Base-by-base conservation (phyloP, 495 filamentous ascomycete species). In the Pyrenula massariospora region DNA sequence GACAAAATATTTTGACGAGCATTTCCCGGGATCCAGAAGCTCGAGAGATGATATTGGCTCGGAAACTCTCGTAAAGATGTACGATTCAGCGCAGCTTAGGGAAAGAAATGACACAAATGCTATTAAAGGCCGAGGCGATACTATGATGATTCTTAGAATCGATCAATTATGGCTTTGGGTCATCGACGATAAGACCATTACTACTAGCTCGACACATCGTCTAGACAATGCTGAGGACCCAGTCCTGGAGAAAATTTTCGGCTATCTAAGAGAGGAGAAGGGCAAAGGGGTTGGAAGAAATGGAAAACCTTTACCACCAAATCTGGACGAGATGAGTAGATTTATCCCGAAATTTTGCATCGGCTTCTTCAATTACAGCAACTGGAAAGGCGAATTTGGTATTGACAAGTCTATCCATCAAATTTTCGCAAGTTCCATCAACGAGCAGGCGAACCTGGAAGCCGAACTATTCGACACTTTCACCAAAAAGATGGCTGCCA, bases 111-210 rank as follows among this genome's bases (percentile, higher is more conserved):
- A n/a, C n/a, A n/a, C n/a, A n/a, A n/a, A n/a, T n/a, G n/a, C n/a
- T n/a, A 42, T 42, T 42, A 42, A 5, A 8, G 31, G 31, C 31
- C 5, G 15, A 15, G 15, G 31, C 8, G 31, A 15, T 8, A 42
- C 8, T 15, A 15, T 8, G 15, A 15, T 42, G 31, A 42, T 42
- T 42, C 31, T 42, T 15, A 5, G 31, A 5, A 15, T 42, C 15
- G 84, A 87, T 62, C 84, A 87, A 62, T 69, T 87, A 3, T 88
- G 84, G 84, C 77, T 87, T 66, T 87, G 82, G 82, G 15, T 42
- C 5, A 42, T 42, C 15, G 31, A 42, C 15, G 31, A 42, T 42
- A 15, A 42, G 15, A 42, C 31, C 5, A 42, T 42, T 15, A 15
- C 15, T 8, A 42, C 31, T 42, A 8, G 31, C 15, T 42, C 31